Evolutionary conservation across 371 early-diverging fungal species (phyloP).

Genomic region (Rhizomucor pusillus): DNA sequence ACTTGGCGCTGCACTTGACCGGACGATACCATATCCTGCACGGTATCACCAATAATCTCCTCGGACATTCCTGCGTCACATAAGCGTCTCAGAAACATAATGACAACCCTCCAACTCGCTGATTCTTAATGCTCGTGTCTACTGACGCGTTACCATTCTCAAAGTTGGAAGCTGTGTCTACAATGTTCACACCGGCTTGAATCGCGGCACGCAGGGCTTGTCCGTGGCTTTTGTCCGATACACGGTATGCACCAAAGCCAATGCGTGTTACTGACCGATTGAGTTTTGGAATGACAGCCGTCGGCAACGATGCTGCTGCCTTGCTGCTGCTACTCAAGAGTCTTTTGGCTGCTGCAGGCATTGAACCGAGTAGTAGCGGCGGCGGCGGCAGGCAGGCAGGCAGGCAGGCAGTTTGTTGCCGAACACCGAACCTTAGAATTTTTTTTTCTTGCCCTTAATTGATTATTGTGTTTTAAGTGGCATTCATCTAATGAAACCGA

Average conservation of each 20-base stretch:
- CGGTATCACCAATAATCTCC: slow-evolving; percentile 53
- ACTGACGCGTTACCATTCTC: slow-evolving; percentile 49
- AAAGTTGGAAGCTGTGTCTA: slow-evolving; percentile 78
- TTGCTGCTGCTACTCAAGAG: neutral
- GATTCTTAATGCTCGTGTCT: neutral
- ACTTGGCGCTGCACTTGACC: slow-evolving; percentile 42
- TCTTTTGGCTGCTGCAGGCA: neutral
- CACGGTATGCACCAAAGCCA: slow-evolving; percentile 65
- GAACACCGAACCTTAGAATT: too few relatives aligned
- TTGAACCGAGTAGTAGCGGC: too few relatives aligned
- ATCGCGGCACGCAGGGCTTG: slow-evolving; percentile 59
- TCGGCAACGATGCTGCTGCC: slow-evolving; percentile 10
- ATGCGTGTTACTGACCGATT: slow-evolving; percentile 50
- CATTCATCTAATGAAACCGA: too few relatives aligned
- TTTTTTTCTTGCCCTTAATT: too few relatives aligned
- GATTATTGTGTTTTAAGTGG: too few relatives aligned
- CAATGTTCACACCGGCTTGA: slow-evolving; percentile 63
- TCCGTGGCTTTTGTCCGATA: slow-evolving; percentile 35
- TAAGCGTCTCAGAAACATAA: neutral
- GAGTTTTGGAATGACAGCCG: slow-evolving; percentile 30
- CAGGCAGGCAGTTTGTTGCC: too few relatives aligned
- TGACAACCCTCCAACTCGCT: neutral
- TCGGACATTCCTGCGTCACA: slow-evolving; percentile 53
- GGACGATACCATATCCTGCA: slow-evolving; percentile 34
- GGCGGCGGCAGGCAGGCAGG: too few relatives aligned